These are phyloP conservation scores for Suillus bovinus DNA, from an alignment of 768 basidiomycete species.

Conservation along the genomic window DNA sequence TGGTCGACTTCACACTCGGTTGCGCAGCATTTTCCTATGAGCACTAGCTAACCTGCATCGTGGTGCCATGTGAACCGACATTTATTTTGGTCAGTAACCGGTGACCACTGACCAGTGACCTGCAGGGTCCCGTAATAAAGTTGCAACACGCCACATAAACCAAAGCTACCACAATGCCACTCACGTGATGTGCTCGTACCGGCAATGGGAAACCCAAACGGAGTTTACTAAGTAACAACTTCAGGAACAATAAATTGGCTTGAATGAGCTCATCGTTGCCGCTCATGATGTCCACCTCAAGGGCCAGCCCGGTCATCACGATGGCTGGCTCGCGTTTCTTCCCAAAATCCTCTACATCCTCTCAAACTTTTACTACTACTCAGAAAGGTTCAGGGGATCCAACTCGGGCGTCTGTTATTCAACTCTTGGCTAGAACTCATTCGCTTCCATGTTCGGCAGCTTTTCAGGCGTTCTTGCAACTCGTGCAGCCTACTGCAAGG, in stretches of 20 bases:
- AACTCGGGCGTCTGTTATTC: constrained; percentile 62
- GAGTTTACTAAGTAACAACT: constrained; percentile 18
- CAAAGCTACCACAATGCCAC: constrained; percentile 22
- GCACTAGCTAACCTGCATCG: not conserved
- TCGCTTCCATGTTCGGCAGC: constrained; percentile 76
- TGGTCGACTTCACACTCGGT: constrained; percentile 4
- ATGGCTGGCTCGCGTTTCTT: constrained; percentile 36
- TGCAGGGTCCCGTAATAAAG: too few relatives aligned
- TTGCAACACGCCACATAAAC: constrained; percentile 29
- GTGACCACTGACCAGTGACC: too few relatives aligned
- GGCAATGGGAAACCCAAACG: not conserved
- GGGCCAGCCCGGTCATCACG: constrained; percentile 24
- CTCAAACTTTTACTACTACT: constrained; percentile 30
- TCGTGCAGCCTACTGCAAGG: constrained; percentile 73
- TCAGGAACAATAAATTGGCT: constrained; percentile 34
- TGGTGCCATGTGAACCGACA: constrained; percentile 3
- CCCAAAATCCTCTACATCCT: constrained; percentile 30
- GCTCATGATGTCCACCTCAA: constrained; percentile 32
- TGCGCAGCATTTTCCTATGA: constrained; percentile 9
- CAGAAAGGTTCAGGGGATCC: constrained; percentile 40
- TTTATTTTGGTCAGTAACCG: not conserved
- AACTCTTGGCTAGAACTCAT: constrained; percentile 66
- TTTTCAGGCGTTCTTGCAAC: constrained; percentile 71
- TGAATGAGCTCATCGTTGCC: constrained; percentile 31
- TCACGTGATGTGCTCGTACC: constrained; percentile 1